These are phyloP conservation scores for Firmiana major DNA, from an alignment of 345 rosid species.

Conservation along the genomic window DNA sequence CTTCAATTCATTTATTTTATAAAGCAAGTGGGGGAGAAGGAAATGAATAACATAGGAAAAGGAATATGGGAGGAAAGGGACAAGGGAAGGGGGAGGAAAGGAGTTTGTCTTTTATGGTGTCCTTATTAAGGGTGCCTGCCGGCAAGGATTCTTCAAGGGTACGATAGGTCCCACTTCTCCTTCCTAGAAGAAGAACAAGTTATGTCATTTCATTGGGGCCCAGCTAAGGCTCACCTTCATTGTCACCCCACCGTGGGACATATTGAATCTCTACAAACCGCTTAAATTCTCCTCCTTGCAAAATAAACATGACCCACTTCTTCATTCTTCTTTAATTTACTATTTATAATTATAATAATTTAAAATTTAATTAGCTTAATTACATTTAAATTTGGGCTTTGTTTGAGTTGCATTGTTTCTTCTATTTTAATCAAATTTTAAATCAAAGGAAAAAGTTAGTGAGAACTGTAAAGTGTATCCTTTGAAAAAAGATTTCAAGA, in stretches of 20 bases:
- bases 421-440: neutral
- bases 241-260: conserved; percentile 16
- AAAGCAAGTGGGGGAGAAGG: neutral
- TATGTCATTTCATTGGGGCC: neutral
- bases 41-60: neutral
- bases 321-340: no score
- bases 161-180: conserved; percentile 17
- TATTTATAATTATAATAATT: no score
- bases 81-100: neutral
- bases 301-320: conserved; percentile 28
- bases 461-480: no score
- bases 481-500: no score
- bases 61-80: neutral
- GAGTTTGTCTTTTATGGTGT: conserved; percentile 24
- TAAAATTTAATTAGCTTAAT: no score
- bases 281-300: conserved; percentile 7
- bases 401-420: no score
- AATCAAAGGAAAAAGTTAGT: neutral
- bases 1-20: no score
- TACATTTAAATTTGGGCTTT: no score
- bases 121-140: conserved; percentile 22
- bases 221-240: neutral
- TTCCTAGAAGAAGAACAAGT: conserved; percentile 1
- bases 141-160: conserved; percentile 14
- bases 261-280: conserved; percentile 29